Evolutionary conservation across 176 grass and related monocot genomes (phyloP).

Genomic region (Bolboschoenus planiculmis): DNA sequence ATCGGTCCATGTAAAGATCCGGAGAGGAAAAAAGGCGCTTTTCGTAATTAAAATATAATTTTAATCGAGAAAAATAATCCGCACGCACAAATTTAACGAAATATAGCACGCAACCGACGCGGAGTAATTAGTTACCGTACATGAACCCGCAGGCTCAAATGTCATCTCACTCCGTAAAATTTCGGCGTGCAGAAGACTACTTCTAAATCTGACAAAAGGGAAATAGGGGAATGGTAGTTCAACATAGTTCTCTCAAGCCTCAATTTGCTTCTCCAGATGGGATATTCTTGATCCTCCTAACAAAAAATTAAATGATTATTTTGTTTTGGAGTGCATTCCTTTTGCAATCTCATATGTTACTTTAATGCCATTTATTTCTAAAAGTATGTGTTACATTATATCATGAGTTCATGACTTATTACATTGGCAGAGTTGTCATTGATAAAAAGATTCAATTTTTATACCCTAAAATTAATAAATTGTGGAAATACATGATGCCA

Average conservation of each 20-base stretch:
- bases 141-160: neutral
- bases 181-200: neutral
- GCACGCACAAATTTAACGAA: neutral
- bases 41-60: neutral
- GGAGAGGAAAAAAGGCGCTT: neutral
- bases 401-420: too few relatives aligned
- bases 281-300: neutral
- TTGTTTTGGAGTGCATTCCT: neutral
- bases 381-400: too few relatives aligned
- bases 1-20: neutral
- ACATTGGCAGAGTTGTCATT: too few relatives aligned
- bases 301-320: neutral
- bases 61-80: neutral
- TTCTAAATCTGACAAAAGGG: neutral
- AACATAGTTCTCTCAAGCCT: neutral
- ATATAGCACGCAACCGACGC: neutral
- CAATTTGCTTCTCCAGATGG: neutral
- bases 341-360: neutral
- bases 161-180: neutral
- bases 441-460: too few relatives aligned
- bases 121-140: neutral
- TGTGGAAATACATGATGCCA: too few relatives aligned
- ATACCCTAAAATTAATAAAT: too few relatives aligned
- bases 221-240: neutral
- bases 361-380: too few relatives aligned